These are phyloP conservation scores for Lactifluus pinguis DNA, from an alignment of 768 basidiomycete genomes.

Conservation along the genomic window DNA sequence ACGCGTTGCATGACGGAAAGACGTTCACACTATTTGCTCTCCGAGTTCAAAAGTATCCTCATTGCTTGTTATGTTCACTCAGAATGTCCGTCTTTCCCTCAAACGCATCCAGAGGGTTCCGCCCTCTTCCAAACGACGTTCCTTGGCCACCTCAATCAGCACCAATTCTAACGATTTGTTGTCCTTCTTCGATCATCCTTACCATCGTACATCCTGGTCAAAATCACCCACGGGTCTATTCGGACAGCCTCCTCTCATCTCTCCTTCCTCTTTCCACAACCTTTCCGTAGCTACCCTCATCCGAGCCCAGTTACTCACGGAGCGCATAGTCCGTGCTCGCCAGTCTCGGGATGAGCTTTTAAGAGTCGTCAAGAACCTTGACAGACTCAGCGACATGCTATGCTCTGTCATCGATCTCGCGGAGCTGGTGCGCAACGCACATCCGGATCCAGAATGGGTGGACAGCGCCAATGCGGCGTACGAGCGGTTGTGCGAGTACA, in stretches of 20 bases:
- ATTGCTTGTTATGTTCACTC: slow-evolving; percentile 16
- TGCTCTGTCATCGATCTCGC: slow-evolving; percentile 96
- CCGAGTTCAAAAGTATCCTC: not conserved
- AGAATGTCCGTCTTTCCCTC: slow-evolving; percentile 15
- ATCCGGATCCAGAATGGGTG: slow-evolving; percentile 82
- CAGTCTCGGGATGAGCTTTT: slow-evolving; percentile 67
- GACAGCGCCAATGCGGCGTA: slow-evolving; percentile 80
- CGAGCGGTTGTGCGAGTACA: slow-evolving; percentile 88
- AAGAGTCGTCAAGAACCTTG: slow-evolving; percentile 90
- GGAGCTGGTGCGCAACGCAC: slow-evolving; percentile 87
- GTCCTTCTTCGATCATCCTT: slow-evolving; percentile 63
- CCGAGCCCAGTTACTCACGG: slow-evolving; percentile 74
- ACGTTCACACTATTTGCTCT: no score
- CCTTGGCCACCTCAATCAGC: slow-evolving; percentile 28
- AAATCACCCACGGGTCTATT: slow-evolving; percentile 73
- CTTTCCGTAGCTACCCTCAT: slow-evolving; percentile 73
- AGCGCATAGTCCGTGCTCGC: slow-evolving; percentile 68
- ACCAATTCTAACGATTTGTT: slow-evolving; percentile 43
- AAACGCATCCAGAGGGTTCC: not conserved
- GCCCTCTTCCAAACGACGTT: slow-evolving; percentile 2
- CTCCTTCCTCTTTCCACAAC: slow-evolving; percentile 57
- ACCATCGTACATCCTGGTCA: slow-evolving; percentile 32
- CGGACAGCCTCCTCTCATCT: slow-evolving; percentile 60
- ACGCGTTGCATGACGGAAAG: no score
- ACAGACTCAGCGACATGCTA: slow-evolving; percentile 90